These are phyloP conservation scores for Meyerozyma athensensis DNA, from an alignment of 1,139 yeast genomes.

Conservation along the genomic window DNA sequence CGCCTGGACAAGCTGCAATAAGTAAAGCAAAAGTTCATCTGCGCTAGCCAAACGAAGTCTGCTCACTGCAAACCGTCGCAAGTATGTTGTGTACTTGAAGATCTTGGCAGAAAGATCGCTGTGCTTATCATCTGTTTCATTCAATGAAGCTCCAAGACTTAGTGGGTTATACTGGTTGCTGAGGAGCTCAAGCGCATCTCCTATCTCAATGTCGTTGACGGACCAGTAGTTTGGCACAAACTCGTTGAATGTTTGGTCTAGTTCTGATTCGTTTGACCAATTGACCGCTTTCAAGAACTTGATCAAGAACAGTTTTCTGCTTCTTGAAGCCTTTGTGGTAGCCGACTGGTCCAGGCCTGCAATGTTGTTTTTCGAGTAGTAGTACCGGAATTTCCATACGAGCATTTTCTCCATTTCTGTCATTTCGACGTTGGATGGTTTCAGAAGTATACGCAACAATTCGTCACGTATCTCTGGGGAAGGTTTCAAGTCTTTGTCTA, in stretches of 20 bases:
- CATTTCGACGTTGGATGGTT: conserved; percentile 80
- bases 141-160: conserved; percentile 22
- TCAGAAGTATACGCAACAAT: conserved; percentile 59
- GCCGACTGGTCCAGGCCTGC: conserved; percentile 12
- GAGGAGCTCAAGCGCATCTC: conserved; percentile 85
- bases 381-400: conserved; percentile 90
- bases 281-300: conserved; percentile 84
- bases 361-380: conserved; percentile 58
- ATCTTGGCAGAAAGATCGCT: conserved; percentile 19
- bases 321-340: conserved; percentile 11
- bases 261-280: conserved; percentile 82
- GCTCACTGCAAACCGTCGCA: conserved; percentile 83
- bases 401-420: conserved; percentile 81
- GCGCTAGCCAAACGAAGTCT: conserved; percentile 74
- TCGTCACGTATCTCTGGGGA: conserved; percentile 79
- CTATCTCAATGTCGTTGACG: conserved; percentile 75
- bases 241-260: conserved; percentile 67
- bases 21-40: conserved; percentile 71
- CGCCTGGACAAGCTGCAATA: conserved; percentile 90
- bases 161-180: conserved; percentile 62
- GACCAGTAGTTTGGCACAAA: conserved; percentile 43
- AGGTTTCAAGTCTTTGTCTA: conserved; percentile 86
- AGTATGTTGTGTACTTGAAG: conserved; percentile 34
- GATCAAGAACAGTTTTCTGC: conserved; percentile 60
- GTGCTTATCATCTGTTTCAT: conserved; percentile 7